Conservation (phyloP, 2,329 filamentous ascomycete genomes). For the Penicillium sp. region DNA sequence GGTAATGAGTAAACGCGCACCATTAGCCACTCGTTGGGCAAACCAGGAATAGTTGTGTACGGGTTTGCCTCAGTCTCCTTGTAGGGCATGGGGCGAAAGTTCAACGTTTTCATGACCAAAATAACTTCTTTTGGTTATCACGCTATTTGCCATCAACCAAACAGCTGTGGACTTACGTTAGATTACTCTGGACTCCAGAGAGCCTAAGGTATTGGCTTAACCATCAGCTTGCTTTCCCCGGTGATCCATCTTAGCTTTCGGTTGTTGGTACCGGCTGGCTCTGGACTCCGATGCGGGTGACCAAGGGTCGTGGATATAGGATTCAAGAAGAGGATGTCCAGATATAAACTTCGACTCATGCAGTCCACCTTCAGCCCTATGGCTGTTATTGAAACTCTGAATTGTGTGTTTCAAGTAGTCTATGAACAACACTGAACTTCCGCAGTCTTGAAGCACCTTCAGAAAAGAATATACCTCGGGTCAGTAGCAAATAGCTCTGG, state of each 20-base stretch:
- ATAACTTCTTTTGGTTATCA: constrained; percentile 4
- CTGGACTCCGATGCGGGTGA: constrained; percentile 10
- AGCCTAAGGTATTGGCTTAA: constrained; percentile 9
- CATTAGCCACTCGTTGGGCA: constrained; percentile 16
- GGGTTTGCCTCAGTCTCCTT: constrained; percentile 5
- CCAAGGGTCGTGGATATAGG: constrained; percentile 2
- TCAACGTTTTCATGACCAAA: constrained; percentile 14
- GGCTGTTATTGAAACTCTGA: neutral
- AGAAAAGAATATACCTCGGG: neutral
- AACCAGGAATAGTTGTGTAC: constrained; percentile 3
- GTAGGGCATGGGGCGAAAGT: constrained; percentile 15
- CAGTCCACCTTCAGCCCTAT: neutral
- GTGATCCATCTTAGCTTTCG: constrained; percentile 13
- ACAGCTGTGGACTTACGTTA: constrained; percentile 11
- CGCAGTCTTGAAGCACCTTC: neutral
- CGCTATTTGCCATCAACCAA: constrained; percentile 20
- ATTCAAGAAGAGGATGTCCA: neutral
- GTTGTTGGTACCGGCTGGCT: constrained; percentile 21
- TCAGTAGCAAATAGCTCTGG: neutral
- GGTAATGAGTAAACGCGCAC: constrained; percentile 2
- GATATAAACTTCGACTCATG: neutral
- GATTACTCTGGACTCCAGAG: neutral
- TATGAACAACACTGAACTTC: neutral
- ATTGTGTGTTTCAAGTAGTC: neutral
- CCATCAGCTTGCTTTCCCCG: constrained; percentile 9